Evolutionary conservation across 352 stramenopile genomes (phyloP).

Genomic region (Phytophthora melonis): DNA sequence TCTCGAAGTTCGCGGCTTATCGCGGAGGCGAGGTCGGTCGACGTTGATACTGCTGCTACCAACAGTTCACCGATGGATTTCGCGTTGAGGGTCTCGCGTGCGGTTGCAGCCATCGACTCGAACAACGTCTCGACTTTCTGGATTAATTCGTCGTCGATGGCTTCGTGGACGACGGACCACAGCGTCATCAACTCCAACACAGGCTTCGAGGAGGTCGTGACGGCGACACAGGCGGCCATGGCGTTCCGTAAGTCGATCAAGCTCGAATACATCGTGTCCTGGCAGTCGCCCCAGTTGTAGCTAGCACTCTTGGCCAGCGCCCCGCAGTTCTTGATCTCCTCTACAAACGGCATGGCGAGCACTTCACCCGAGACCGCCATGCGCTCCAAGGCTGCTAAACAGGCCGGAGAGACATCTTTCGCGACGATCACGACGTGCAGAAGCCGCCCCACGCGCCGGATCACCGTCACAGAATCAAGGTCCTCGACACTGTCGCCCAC

Average conservation of each 20-base stretch:
- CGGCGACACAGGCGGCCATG: slow-evolving; percentile 13
- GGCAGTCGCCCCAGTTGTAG: background rate
- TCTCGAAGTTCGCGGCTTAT: slow-evolving; percentile 38
- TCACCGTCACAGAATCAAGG: background rate
- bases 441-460: background rate
- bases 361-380: slow-evolving; percentile 2
- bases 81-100: slow-evolving; percentile 9
- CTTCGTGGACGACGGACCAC: slow-evolving; percentile 29
- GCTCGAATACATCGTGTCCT: background rate
- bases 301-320: background rate
- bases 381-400: background rate
- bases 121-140: slow-evolving; percentile 9
- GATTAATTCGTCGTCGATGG: slow-evolving; percentile 21
- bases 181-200: slow-evolving; percentile 36
- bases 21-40: slow-evolving; percentile 24
- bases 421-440: background rate
- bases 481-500: background rate
- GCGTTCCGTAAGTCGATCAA: slow-evolving; percentile 1
- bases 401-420: background rate
- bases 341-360: background rate
- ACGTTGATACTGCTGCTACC: slow-evolving; percentile 25
- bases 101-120: background rate
- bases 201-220: slow-evolving; percentile 18
- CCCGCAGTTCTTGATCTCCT: background rate
- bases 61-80: slow-evolving; percentile 29